Evolutionary conservation across 202 grass and related monocot genomes (phyloP).

Genomic region (Alloteropsis angusta): DNA sequence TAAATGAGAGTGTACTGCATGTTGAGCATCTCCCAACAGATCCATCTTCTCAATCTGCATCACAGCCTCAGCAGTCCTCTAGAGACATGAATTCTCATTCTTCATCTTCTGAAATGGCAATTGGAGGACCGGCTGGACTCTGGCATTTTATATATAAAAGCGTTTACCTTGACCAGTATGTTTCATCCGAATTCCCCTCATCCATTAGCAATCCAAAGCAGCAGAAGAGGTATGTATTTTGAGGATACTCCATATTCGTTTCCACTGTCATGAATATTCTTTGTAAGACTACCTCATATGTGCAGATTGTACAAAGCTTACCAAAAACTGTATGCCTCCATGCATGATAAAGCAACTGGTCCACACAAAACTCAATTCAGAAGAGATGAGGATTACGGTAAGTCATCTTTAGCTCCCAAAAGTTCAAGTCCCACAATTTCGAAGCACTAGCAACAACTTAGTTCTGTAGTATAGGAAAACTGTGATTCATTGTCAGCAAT

Average conservation of each 20-base stretch:
- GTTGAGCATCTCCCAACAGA: conserved; percentile 70
- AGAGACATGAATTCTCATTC: conserved; percentile 34
- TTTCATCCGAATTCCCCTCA: conserved; percentile 78
- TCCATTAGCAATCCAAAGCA: conserved; percentile 64
- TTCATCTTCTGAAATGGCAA: conserved; percentile 30
- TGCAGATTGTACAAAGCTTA: conserved; percentile 91
- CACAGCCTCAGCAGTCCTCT: conserved; percentile 15
- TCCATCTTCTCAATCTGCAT: conserved; percentile 24
- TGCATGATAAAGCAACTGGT: conserved; percentile 81
- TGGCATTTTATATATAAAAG: conserved; percentile 98
- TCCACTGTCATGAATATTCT: not conserved
- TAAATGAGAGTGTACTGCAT: conserved; percentile 50
- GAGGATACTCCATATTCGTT: not conserved
- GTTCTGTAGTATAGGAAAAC: not conserved
- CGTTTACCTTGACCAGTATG: conserved; percentile 78
- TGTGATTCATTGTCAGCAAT: not conserved
- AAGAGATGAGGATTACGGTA: conserved; percentile 79
- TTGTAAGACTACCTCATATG: conserved; percentile 16
- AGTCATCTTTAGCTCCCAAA: conserved; percentile 17
- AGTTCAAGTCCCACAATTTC: not conserved
- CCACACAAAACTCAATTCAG: conserved; percentile 96
- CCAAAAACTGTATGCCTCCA: conserved; percentile 74
- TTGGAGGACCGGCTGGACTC: conserved; percentile 80
- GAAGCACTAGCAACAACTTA: not conserved
- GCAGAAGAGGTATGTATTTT: conserved; percentile 70